Evolutionary conservation across 371 early-diverging fungal species (phyloP), one percentile per base, ranked within the genome.

Genomic region (Nematocida ausubeli): DNA sequence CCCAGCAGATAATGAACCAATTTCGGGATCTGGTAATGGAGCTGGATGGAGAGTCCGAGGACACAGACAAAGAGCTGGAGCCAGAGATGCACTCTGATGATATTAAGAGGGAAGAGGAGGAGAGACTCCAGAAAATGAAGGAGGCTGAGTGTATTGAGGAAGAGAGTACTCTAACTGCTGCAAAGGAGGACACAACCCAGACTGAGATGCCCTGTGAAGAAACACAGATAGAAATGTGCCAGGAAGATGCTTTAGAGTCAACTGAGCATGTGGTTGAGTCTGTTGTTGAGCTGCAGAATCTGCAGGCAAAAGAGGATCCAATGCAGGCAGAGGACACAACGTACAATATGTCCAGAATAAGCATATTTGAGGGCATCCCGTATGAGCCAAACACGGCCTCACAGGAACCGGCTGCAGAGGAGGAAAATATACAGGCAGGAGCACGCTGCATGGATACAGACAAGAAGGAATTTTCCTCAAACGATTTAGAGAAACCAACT

Each of bases 331-430:
- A 26, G 26, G 55, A n/a, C 9, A 22, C 60, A 9, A 3, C 39
- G 30, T 32, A 9, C 60, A 44, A 44, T 44, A 19, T 44, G 19
- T 44, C 47, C 47, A 44, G 60, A 5, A 49, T 66, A 28, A 69
- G 69, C 49, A 58, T 69, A 32, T 69, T 69, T 51, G 69, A 55
- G 19, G 24, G 14, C 3, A 69, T 69, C 5, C 69, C 69, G 19
- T 69, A 69, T 39, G 52, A 56, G 37, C 26, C 52, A 12, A 22
- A 4, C 6, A 22, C 5, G 47, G 9, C 47, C 6, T 6, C 6
- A 19, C 6, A 44, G 19, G 47, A 44, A 44, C 9, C 6, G 19
- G 47, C 6, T 44, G 19, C 6, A 44, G 47, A 44, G 19, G n/a
- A n/a, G n/a, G n/a, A n/a, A n/a, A n/a, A n/a, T n/a, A n/a, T n/a